Evolutionary conservation across 768 basidiomycete genomes (phyloP), one percentile per base, ranked within the genome.

Genomic region (Collybia mongolica): DNA sequence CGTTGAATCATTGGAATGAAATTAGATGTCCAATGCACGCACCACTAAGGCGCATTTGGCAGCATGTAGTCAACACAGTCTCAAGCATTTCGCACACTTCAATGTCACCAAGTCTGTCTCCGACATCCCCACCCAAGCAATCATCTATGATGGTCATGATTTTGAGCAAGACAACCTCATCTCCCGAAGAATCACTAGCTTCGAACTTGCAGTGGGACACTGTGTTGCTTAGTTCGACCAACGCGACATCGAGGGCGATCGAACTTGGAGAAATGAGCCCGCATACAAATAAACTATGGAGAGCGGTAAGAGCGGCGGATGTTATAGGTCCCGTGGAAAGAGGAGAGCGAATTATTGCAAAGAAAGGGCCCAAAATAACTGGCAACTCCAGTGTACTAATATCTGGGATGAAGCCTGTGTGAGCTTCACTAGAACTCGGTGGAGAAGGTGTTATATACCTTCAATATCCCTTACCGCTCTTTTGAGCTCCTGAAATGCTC

Each of bases 71-170:
- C 57, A 99, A 69, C 4, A 98, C 96, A 1, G 95, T 96, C 68
- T 99, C 97, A 58, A 99, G 73, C 88, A 99, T 94, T 70, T 98
- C 97, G 64, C 97, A 99, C 14, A 98, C 87, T 64, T 94, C 93
- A 46, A 97, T 82, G 60, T 99, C 96, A 22, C 90, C 92, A 29
- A 98, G 77, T 8, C 76, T 73, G n/a, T 70, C 65, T 1, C 90
- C 88, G 23, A 91, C 82, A 49, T 68, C 71, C 46, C 83, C 77
- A 55, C 86, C 86, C 55, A 97, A 75, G 59, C 89, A 88, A 55
- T 90, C 84, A 54, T 91, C 83, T 46, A 96, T 93, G 15, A 98
- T 86, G 6, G 86, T 80, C 76, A 98, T 83, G 52, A 98, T 93
- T 66, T 86, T 90, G 55, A 96, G 78, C 6, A 98, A 75, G 7